Base-by-base conservation (phyloP, 768 basidiomycete species). In the Hygrocybe coccinea region DNA sequence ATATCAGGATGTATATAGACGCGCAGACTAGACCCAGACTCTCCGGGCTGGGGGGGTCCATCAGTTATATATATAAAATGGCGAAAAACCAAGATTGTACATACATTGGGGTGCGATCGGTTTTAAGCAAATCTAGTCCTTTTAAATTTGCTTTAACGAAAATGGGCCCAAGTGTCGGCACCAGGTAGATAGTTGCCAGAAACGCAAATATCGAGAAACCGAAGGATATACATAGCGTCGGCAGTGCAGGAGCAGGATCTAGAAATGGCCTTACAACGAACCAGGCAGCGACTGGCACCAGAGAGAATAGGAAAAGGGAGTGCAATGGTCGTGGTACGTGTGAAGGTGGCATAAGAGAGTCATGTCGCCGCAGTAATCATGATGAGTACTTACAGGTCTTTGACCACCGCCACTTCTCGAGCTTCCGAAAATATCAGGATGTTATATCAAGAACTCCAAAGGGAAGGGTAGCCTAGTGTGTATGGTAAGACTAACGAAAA, bases 11-110 rank as follows among this genome's bases (percentile, higher is more conserved):
- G 95, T 95, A 62, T 92, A 78, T 3, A 87, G 72, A 60, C 90
- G 83, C 67, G 97, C 95, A 64, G 97, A 97, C 21, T 77, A 71
- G n/a, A 86, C 65, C 89, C 91, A 95, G 1, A 89, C 86, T 92
- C 74, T 99, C 97, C 41, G 97, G 95, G 68, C 95, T 98, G n/a
- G 55, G n/a, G 54, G 50, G 24, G 52, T 24, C 45, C n/a, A 55
- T 60, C 36, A 59, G 38, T 15, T 29, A 14, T 17, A 34, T 36
- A 34, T n/a, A n/a, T n/a, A 57, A 54, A 45, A 22, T 58, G 56
- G 58, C 12, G 29, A 4, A n/a, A n/a, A 45, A 6, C 48, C 34
- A 50, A n/a, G 53, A 35, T 14, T 43, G 21, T 29, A 71, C 86
- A 61, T 57, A 89, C 86, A 90, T 86, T 1, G 84, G 82, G 47